Conservation (phyloP, 1,284 basidiomycete genomes). For the Tilletia horrida region DNA sequence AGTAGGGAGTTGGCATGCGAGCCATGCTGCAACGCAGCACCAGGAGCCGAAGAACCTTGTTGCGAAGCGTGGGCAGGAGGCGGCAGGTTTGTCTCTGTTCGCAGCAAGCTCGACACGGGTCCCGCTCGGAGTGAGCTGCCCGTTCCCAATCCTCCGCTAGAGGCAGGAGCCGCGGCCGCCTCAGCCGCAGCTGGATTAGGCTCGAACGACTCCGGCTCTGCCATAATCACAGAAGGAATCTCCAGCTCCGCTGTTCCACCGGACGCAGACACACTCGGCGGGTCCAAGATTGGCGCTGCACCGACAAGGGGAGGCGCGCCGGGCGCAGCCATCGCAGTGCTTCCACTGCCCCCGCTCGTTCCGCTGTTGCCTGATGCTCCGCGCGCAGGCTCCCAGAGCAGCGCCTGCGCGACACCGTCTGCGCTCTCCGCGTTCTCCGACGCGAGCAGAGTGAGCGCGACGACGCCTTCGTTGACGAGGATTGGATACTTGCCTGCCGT, state of each 20-base stretch:
- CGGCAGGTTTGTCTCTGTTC: neutral
- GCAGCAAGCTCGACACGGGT: neutral
- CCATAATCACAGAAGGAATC: neutral
- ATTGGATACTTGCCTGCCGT: slow-evolving; percentile 76
- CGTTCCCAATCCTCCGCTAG: neutral
- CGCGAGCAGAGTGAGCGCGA: slow-evolving; percentile 74
- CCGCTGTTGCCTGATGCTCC: neutral
- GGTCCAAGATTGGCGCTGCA: neutral
- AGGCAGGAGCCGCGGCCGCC: neutral
- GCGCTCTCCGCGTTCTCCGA: slow-evolving; percentile 61
- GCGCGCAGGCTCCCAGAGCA: neutral
- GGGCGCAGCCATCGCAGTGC: neutral
- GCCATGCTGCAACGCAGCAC: neutral
- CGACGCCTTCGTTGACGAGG: slow-evolving; percentile 81
- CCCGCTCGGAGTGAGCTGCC: neutral
- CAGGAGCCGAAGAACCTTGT: neutral
- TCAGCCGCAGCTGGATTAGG: neutral
- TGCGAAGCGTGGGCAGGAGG: neutral
- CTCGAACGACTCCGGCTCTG: slow-evolving; percentile 13
- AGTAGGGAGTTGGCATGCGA: no score
- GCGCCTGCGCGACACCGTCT: neutral
- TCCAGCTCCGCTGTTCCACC: neutral
- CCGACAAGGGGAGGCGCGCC: neutral
- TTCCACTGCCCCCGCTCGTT: neutral
- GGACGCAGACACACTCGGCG: neutral